Evolutionary conservation across 169 alveolate genomes (phyloP).

Genomic region (Babesia divergens): DNA sequence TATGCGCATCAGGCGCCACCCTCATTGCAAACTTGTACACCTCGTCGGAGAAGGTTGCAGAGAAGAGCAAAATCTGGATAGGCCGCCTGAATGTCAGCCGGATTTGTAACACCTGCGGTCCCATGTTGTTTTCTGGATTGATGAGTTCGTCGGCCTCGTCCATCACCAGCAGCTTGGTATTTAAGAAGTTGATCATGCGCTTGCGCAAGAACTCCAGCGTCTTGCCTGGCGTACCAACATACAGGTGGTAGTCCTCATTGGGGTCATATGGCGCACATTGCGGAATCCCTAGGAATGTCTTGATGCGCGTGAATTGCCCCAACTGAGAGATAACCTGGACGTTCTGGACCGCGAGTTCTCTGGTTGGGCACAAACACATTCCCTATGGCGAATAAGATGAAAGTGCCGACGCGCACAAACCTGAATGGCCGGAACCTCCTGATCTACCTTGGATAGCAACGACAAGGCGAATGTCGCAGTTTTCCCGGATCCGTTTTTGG

Average conservation of each 20-base stretch:
- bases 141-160: slow-evolving; percentile 98
- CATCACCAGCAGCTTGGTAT: slow-evolving; percentile 80
- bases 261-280: slow-evolving; percentile 75
- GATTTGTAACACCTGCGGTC: slow-evolving; percentile 85
- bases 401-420: background rate
- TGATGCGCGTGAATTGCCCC: slow-evolving; percentile 85
- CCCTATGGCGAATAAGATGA: slow-evolving; percentile 73
- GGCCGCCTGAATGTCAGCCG: slow-evolving; percentile 71
- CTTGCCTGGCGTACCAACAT: slow-evolving; percentile 98
- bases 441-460: slow-evolving; percentile 84
- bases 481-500: slow-evolving; percentile 98
- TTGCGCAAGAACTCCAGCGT: slow-evolving; percentile 90
- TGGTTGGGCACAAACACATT: slow-evolving; percentile 91
- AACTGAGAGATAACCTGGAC: slow-evolving; percentile 84
- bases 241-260: slow-evolving; percentile 82
- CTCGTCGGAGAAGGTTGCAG: slow-evolving; percentile 90
- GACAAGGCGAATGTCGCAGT: slow-evolving; percentile 96
- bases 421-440: slow-evolving; percentile 67
- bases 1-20: slow-evolving; percentile 82
- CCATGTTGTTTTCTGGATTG: slow-evolving; percentile 82
- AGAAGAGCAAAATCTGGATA: slow-evolving; percentile 84
- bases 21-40: slow-evolving; percentile 84
- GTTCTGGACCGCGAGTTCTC: slow-evolving; percentile 96
- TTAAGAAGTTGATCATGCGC: slow-evolving; percentile 70
- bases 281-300: slow-evolving; percentile 84